phyloP scores from a whole-genome alignment of 78 protist genomes.

The Bodo saltans region DNA sequence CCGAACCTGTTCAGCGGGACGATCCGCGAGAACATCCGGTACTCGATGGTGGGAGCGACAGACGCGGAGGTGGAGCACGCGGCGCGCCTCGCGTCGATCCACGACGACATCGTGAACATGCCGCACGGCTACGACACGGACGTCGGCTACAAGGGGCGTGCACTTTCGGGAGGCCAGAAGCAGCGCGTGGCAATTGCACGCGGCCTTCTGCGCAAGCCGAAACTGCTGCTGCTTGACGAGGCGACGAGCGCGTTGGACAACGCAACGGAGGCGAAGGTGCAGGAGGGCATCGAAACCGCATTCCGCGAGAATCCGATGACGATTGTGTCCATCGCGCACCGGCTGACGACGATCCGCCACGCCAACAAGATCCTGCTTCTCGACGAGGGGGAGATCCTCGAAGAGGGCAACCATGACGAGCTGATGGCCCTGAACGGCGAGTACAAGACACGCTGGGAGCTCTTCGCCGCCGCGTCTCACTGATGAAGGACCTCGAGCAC shows the following conservation, averaged over 20 bases:
- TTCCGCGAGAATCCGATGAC: constrained; percentile 49
- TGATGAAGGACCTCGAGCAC: too few species aligned
- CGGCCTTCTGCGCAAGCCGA: constrained; percentile 76
- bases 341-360: constrained; percentile 67
- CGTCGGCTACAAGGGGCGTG: constrained; percentile 79
- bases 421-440: constrained; percentile 56
- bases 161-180: constrained; percentile 91
- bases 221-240: constrained; percentile 89
- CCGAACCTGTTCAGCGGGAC: constrained; percentile 58
- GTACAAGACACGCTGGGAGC: too few species aligned
- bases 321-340: constrained; percentile 78
- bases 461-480: too few species aligned
- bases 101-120: constrained; percentile 59
- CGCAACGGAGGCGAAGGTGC: constrained; percentile 71
- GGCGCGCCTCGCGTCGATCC: constrained; percentile 54
- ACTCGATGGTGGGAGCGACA: constrained; percentile 54
- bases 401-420: constrained; percentile 73
- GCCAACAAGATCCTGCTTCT: constrained; percentile 73
- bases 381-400: constrained; percentile 59
- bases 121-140: constrained; percentile 67
- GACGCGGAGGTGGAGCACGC: constrained; percentile 48
- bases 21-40: constrained; percentile 46
- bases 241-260: constrained; percentile 94
- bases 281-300: constrained; percentile 64
- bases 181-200: constrained; percentile 88